Conservation (phyloP, 1,139 yeast genomes). For the Wickerhamomyces sp. region DNA sequence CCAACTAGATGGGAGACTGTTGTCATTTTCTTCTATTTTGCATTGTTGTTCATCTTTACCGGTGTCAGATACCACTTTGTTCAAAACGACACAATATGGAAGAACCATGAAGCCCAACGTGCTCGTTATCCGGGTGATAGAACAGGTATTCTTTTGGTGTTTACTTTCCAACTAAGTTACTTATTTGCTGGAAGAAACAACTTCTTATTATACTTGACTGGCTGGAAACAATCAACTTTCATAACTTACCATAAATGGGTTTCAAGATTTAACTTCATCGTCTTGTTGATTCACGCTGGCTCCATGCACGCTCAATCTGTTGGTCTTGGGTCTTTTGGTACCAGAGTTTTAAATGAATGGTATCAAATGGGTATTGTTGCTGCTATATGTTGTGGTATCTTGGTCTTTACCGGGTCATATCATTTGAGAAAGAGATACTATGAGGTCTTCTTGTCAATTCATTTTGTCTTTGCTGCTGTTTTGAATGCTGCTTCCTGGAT, state of each 20-base stretch:
- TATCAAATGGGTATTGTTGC: constrained; percentile 45
- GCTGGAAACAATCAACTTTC: constrained; percentile 63
- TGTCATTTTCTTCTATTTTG: constrained; percentile 39
- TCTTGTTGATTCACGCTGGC: constrained; percentile 34
- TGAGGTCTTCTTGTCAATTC: constrained; percentile 57
- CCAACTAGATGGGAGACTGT: constrained; percentile 62
- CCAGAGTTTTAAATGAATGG: constrained; percentile 12
- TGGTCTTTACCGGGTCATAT: constrained; percentile 40
- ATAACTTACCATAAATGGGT: constrained; percentile 63
- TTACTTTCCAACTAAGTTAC: constrained; percentile 45
- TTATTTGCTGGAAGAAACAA: constrained; percentile 67
- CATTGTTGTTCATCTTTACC: constrained; percentile 34
- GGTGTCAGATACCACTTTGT: constrained; percentile 36
- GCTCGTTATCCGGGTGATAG: constrained; percentile 62
- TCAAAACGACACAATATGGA: constrained; percentile 37
- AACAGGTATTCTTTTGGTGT: constrained; percentile 44
- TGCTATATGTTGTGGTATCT: constrained; percentile 31
- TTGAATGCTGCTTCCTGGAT: constrained; percentile 52
- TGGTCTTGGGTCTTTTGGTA: constrained; percentile 6
- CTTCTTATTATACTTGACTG: constrained; percentile 56
- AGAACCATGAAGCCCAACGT: constrained; percentile 37
- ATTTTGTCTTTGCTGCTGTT: constrained; percentile 47
- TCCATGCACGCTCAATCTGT: constrained; percentile 18
- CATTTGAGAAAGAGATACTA: constrained; percentile 49
- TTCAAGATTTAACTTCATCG: constrained; percentile 41